Conservation (phyloP, 768 basidiomycete genomes). For the Lepiota venenata region DNA sequence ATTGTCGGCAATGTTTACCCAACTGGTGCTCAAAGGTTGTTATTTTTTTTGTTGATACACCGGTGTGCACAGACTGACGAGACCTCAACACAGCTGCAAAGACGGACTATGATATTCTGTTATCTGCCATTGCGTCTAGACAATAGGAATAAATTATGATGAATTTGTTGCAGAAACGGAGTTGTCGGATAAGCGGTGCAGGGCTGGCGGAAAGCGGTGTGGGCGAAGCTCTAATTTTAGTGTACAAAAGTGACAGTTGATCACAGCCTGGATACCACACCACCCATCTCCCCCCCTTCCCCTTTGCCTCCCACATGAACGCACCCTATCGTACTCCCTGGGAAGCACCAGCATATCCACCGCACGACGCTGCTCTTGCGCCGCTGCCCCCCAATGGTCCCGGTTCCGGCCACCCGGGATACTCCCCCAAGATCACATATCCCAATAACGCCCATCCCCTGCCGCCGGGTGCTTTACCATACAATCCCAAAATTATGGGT, state of each 20-base stretch:
- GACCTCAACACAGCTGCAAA: slow-evolving; percentile 49
- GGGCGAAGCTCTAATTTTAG: slow-evolving; percentile 1
- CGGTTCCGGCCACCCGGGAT: background rate
- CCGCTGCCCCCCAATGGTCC: background rate
- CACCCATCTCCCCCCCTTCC: background rate
- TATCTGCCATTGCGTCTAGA: slow-evolving; percentile 43
- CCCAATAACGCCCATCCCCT: background rate
- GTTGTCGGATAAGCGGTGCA: too few relatives aligned
- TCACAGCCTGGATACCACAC: slow-evolving; percentile 9
- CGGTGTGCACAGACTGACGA: slow-evolving; percentile 12
- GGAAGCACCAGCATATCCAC: background rate
- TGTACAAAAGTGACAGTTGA: background rate
- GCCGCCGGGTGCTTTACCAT: background rate
- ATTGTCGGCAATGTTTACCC: slow-evolving; percentile 61
- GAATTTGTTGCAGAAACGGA: background rate
- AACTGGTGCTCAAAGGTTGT: slow-evolving; percentile 73
- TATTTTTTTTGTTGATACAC: background rate
- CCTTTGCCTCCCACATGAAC: background rate
- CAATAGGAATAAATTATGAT: slow-evolving; percentile 14
- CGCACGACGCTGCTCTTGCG: background rate
- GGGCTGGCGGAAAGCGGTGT: background rate
- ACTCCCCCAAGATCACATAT: background rate
- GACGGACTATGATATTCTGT: slow-evolving; percentile 60
- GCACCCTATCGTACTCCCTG: background rate
- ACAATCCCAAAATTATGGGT: background rate